These are phyloP conservation scores for Cenococcum geophilum DNA, from an alignment of 495 filamentous ascomycete species.

Conservation along the genomic window DNA sequence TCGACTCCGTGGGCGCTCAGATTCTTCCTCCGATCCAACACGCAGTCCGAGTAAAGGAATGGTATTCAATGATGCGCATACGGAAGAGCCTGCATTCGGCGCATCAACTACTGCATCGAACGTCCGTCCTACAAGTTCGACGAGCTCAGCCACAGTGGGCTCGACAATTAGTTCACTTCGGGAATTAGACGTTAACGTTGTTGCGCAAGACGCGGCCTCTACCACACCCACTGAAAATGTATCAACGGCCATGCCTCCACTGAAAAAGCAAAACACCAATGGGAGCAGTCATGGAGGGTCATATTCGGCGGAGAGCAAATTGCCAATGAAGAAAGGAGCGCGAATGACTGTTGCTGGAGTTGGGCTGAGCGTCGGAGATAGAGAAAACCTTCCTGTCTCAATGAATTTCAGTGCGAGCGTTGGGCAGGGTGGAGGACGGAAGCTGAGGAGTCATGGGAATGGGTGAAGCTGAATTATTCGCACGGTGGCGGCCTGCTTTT, in stretches of 20 bases:
- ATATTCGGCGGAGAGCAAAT: constrained; percentile 21
- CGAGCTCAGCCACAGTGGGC: constrained; percentile 11
- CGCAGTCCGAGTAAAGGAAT: constrained; percentile 37
- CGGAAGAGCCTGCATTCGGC: background rate
- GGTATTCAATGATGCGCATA: constrained; percentile 35
- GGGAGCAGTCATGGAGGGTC: constrained; percentile 6
- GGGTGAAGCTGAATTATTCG: background rate
- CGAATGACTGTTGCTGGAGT: constrained; percentile 33
- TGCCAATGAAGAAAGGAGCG: constrained; percentile 36
- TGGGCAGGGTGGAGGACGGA: constrained; percentile 24
- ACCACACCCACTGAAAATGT: constrained; percentile 21
- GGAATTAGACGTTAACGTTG: constrained; percentile 40
- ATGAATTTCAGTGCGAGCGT: constrained; percentile 22
- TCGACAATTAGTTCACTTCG: constrained; percentile 28
- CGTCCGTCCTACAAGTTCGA: constrained; percentile 18
- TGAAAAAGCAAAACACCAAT: constrained; percentile 35
- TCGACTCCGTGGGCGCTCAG: constrained; percentile 41
- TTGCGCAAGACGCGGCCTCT: constrained; percentile 23
- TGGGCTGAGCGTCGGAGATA: constrained; percentile 16
- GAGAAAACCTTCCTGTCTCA: constrained; percentile 31
- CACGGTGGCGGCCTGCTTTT: too few relatives aligned
- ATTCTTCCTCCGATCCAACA: constrained; percentile 17
- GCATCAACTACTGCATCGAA: constrained; percentile 5
- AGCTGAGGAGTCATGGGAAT: constrained; percentile 34
- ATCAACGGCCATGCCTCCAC: constrained; percentile 19